phyloP scores from a whole-genome alignment of 805 yeast genomes.

The Teunomyces tritomae region DNA sequence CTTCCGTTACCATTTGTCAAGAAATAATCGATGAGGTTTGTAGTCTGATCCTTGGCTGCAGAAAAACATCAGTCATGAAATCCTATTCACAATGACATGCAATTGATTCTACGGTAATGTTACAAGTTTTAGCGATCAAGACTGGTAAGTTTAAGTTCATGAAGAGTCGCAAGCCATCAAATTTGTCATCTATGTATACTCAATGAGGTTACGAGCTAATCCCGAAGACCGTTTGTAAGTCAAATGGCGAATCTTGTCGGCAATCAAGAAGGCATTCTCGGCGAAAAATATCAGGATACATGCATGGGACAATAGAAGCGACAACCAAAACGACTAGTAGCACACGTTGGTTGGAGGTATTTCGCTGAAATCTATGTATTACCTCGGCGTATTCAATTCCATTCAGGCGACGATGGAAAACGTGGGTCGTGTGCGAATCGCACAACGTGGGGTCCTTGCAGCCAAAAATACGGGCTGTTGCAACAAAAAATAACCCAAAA shows the following conservation, averaged over 20 bases:
- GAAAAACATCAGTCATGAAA: not conserved
- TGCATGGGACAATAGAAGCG: too few species aligned
- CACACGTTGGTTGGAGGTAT: not conserved
- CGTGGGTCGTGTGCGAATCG: constrained; percentile 10
- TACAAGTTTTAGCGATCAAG: not conserved
- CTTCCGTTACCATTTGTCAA: too few species aligned
- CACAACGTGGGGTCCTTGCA: constrained; percentile 8
- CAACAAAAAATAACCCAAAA: not conserved
- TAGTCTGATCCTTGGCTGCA: not conserved
- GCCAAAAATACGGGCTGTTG: not conserved
- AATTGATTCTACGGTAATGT: not conserved
- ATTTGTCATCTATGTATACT: not conserved
- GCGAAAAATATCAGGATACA: too few species aligned
- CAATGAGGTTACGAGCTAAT: too few species aligned
- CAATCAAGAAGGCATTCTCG: too few species aligned
- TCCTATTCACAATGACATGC: not conserved
- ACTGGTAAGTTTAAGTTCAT: not conserved
- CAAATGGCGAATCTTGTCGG: too few species aligned
- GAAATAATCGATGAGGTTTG: too few species aligned
- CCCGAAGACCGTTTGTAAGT: too few species aligned
- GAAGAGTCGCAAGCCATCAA: not conserved
- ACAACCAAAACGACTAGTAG: not conserved
- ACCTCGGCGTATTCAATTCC: not conserved
- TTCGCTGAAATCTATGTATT: not conserved
- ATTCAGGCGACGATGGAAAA: not conserved